phyloP scores from a whole-genome alignment of 2,329 filamentous ascomycete species.

The Aspergillus sp. region DNA sequence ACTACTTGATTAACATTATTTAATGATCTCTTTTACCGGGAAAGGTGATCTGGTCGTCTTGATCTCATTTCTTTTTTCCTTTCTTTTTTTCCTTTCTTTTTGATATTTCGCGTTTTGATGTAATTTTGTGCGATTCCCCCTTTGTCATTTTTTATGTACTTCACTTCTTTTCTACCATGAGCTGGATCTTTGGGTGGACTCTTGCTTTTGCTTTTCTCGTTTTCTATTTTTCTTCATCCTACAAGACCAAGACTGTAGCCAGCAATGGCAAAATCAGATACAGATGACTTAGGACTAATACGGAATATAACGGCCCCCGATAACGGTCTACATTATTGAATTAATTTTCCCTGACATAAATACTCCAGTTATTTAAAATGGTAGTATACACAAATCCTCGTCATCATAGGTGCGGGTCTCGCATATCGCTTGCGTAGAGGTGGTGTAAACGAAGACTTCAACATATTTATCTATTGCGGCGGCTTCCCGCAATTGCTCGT shows the following conservation, averaged over 20 bases:
- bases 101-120: slow-evolving; percentile 4
- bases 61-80: slow-evolving; percentile 4
- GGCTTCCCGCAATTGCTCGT: too few species aligned
- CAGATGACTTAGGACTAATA: slow-evolving; percentile 7
- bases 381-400: too few species aligned
- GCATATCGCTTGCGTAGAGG: too few species aligned
- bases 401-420: too few species aligned
- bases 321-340: neutral
- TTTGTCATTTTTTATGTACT: slow-evolving; percentile 8
- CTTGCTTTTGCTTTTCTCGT: slow-evolving; percentile 8
- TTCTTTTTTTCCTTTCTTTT: too few species aligned
- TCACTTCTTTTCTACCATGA: slow-evolving; percentile 9
- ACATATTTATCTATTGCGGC: too few species aligned
- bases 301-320: neutral
- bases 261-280: slow-evolving; percentile 9
- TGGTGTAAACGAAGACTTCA: too few species aligned
- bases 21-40: slow-evolving; percentile 4
- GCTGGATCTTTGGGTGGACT: slow-evolving; percentile 14
- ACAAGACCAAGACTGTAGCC: slow-evolving; percentile 11
- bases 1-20: neutral
- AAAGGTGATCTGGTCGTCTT: slow-evolving; percentile 2
- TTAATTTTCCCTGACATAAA: neutral
- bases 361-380: too few species aligned
- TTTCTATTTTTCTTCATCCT: neutral
- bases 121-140: slow-evolving; percentile 8